Evolutionary conservation across 2,329 filamentous ascomycete species (phyloP).

Genomic region (Botrytis aclada): DNA sequence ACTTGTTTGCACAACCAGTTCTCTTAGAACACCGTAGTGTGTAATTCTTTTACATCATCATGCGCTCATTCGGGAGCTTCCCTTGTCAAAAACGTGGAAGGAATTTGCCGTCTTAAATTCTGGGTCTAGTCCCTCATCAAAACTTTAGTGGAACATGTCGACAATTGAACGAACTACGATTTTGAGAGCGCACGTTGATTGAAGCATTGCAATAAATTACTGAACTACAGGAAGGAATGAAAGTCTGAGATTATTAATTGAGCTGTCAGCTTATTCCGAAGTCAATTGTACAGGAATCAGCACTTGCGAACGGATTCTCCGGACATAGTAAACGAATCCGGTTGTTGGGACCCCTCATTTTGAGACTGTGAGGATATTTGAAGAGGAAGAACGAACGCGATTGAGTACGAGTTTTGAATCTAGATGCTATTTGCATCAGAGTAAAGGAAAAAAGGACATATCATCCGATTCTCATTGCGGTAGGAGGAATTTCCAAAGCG

Average conservation of each 20-base stretch:
- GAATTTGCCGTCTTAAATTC: background rate
- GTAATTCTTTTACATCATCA: slow-evolving; percentile 4
- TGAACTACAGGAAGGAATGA: background rate
- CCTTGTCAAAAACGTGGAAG: slow-evolving; percentile 3
- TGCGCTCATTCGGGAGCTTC: background rate
- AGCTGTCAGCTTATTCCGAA: background rate
- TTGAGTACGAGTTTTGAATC: background rate
- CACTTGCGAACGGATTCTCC: background rate
- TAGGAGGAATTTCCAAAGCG: background rate
- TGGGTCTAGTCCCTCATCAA: background rate
- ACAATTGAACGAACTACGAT: background rate
- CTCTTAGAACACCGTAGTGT: background rate
- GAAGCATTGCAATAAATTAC: background rate
- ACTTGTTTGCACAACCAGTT: background rate
- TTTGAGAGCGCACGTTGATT: background rate
- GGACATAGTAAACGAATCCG: background rate
- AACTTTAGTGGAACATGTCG: background rate
- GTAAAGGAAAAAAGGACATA: background rate
- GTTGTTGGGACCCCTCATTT: background rate
- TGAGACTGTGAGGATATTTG: background rate
- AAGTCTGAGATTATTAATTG: background rate
- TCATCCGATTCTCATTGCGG: background rate
- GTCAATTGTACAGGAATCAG: background rate
- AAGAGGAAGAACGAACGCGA: background rate
- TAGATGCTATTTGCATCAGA: background rate